Base-by-base conservation (phyloP, 768 basidiomycete species). In the Royoungia palumana region DNA sequence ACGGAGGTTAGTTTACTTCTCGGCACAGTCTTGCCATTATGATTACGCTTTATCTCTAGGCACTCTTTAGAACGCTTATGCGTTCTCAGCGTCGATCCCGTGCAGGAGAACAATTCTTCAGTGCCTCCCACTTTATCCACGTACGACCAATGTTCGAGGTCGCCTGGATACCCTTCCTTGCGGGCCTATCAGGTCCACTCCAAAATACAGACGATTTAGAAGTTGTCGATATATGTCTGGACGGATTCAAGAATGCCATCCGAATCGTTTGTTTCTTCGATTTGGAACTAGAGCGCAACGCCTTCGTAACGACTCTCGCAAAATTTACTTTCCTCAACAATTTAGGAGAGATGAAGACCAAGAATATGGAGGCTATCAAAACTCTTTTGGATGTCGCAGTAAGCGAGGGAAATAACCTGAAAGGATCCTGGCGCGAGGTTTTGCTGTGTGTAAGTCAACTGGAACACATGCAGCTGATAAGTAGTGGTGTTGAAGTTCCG, bases 291-390 rank as follows among this genome's bases (percentile, higher is more conserved):
- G 93, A 97, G 66, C 83, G 96, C n/a, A 98, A 98, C 61, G 96
- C 94, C 1, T 99, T 98, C 63, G 93, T 99, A 38, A 94, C 94
- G 17, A 99, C 96, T 0, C 75, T 99, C 17, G 85, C 78, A 32
- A 99, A 98, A 66, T 97, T 98, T 68, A 99, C 96, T 0, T 96
- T 96, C 77, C 75, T 98, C 54, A 97, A 90, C 68, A 98, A 99
- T 63, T 72, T 98, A 5, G 93, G 94, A 46, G 96, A 98, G 74
- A 99, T 99, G 96, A 94, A 93, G 71, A 79, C 91, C 28, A 98
- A 98, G 75, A 98, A 98, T 64, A 96, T 99, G 83, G 96, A 98
- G 65, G 96, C 95, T 6, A 97, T 99, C 72, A 98, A 97, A 69
- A 72, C 91, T 3, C 75, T 99, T 44, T 73, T 99, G 11, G 96